These are phyloP conservation scores for Salinomyces thailandicus DNA, from an alignment of 2,329 filamentous ascomycete species.

Conservation along the genomic window DNA sequence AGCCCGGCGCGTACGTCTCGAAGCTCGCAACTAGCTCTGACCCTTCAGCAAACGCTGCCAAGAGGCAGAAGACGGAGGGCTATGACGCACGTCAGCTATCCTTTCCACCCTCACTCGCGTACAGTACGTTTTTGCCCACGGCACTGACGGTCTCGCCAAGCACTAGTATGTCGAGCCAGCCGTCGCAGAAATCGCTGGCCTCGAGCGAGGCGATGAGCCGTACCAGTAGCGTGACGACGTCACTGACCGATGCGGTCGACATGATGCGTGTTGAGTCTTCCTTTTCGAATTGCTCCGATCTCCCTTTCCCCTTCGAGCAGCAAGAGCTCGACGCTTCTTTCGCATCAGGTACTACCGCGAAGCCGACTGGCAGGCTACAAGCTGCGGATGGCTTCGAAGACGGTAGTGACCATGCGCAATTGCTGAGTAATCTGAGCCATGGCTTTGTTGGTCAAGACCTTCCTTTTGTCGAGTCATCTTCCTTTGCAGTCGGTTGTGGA, in stretches of 20 bases:
- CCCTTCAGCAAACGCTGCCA: slow-evolving; percentile 10
- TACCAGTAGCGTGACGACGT: slow-evolving; percentile 33
- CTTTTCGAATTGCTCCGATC: slow-evolving; percentile 19
- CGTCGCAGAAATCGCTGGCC: slow-evolving; percentile 18
- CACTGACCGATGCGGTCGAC: slow-evolving; percentile 29
- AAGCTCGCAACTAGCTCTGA: slow-evolving; percentile 16
- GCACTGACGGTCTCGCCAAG: slow-evolving; percentile 16
- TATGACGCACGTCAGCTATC: slow-evolving; percentile 8
- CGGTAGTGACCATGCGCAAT: slow-evolving; percentile 11
- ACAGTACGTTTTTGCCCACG: slow-evolving; percentile 12
- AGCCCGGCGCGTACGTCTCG: slow-evolving; percentile 20
- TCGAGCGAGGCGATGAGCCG: slow-evolving; percentile 33
- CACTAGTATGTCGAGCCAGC: slow-evolving; percentile 20
- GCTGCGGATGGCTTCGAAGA: slow-evolving; percentile 17
- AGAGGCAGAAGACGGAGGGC: slow-evolving; percentile 17
- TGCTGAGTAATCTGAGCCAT: slow-evolving; percentile 19
- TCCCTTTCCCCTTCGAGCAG: slow-evolving; percentile 13
- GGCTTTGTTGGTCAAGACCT: slow-evolving; percentile 18
- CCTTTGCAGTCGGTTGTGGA: slow-evolving; percentile 10
- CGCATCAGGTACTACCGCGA: slow-evolving; percentile 16
- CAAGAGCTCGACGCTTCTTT: slow-evolving; percentile 14
- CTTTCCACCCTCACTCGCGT: slow-evolving; percentile 8
- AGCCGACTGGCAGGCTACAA: slow-evolving; percentile 15
- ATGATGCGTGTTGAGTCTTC: slow-evolving; percentile 37
- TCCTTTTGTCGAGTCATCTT: slow-evolving; percentile 9